phyloP scores from a whole-genome alignment of 768 basidiomycete species.

The Auricularia sp. region DNA sequence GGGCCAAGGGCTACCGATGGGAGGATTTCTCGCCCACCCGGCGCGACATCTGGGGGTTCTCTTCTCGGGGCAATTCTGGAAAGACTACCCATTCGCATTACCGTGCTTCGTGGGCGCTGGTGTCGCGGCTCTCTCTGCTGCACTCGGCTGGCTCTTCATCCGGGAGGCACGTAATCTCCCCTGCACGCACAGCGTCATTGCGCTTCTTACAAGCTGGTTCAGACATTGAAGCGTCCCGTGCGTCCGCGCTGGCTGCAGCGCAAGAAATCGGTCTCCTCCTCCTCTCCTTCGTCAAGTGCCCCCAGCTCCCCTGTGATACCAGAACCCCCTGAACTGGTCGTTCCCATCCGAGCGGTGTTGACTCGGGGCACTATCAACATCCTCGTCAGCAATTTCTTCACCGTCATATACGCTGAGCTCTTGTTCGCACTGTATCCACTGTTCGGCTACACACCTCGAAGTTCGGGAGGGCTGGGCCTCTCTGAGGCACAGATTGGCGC shows the following conservation, averaged over 20 bases:
- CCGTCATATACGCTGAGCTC: not conserved
- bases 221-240: not conserved
- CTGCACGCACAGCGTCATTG: not conserved
- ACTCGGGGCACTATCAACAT: not conserved
- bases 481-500: constrained; percentile 10
- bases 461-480: constrained; percentile 10
- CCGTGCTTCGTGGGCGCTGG: not conserved
- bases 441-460: constrained; percentile 6
- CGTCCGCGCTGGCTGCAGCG: not conserved
- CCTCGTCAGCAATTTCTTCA: not conserved
- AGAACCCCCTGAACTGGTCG: not conserved
- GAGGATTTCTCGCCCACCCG: not conserved
- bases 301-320: not conserved
- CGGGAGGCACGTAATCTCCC: not conserved
- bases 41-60: not conserved
- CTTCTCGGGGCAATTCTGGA: not conserved
- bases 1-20: not conserved
- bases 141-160: not conserved
- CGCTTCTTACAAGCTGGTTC: not conserved
- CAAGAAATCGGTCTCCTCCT: not conserved
- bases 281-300: not conserved
- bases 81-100: not conserved
- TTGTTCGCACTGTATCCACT: not conserved
- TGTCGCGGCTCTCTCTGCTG: not conserved
- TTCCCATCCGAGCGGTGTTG: not conserved